phyloP scores from a whole-genome alignment of 257 asterid species.

The Agastache rugosa region DNA sequence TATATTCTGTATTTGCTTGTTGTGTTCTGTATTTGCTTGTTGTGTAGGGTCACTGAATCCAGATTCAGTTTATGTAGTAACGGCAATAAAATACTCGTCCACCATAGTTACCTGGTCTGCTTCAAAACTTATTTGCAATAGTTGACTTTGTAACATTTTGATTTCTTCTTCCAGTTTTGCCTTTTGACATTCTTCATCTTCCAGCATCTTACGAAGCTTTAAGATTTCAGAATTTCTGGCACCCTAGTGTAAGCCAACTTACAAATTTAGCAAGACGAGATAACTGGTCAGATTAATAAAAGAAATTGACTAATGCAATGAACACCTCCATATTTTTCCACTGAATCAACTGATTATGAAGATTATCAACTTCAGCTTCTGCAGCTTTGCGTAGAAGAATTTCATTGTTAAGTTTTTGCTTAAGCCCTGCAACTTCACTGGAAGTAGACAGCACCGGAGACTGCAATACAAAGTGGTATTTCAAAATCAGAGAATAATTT shows the following conservation, averaged over 20 bases:
- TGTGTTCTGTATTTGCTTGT: neutral
- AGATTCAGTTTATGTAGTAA: neutral
- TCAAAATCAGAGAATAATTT: neutral
- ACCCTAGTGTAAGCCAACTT: slow-evolving; percentile 50
- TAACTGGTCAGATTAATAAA: slow-evolving; percentile 12
- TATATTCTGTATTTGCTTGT: slow-evolving; percentile 5
- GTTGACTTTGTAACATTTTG: slow-evolving; percentile 59
- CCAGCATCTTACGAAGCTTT: slow-evolving; percentile 69
- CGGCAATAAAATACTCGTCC: neutral
- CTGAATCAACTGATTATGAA: slow-evolving; percentile 59
- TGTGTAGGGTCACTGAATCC: neutral
- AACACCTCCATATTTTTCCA: slow-evolving; percentile 74
- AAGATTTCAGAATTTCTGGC: slow-evolving; percentile 65
- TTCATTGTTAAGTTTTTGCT: slow-evolving; percentile 62
- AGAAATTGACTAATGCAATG: slow-evolving; percentile 25
- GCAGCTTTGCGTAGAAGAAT: slow-evolving; percentile 67
- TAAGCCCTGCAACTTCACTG: slow-evolving; percentile 63
- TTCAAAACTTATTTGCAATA: slow-evolving; percentile 74
- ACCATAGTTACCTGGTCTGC: slow-evolving; percentile 74
- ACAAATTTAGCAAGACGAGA: slow-evolving; percentile 23
- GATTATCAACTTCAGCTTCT: slow-evolving; percentile 63
- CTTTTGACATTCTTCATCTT: slow-evolving; percentile 65
- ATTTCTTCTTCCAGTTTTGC: slow-evolving; percentile 76
- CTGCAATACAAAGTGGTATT: slow-evolving; percentile 42
- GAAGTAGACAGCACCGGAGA: slow-evolving; percentile 47